These are phyloP conservation scores for Aurantiochytrium sp. DNA, from an alignment of 108 stramenopile species.

Conservation along the genomic window DNA sequence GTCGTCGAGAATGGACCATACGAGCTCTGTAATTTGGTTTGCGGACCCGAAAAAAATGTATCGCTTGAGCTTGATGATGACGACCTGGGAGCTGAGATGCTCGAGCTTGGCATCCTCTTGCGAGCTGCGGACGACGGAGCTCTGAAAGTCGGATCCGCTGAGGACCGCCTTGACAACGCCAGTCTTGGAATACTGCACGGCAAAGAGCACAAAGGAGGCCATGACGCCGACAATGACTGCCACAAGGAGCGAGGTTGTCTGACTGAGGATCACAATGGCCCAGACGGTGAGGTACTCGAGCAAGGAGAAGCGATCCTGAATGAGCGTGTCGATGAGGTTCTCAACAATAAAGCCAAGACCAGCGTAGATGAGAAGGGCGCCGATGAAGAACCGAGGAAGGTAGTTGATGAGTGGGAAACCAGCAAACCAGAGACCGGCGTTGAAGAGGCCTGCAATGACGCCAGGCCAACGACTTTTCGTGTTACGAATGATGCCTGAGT, in stretches of 20 bases:
- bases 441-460: not conserved
- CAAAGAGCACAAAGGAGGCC: slow-evolving; percentile 6
- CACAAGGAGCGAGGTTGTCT: not conserved
- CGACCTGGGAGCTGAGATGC: slow-evolving; percentile 12
- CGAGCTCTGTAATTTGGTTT: not conserved
- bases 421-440: not conserved
- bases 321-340: not conserved
- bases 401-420: slow-evolving; percentile 17
- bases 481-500: not conserved
- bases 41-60: slow-evolving; percentile 9
- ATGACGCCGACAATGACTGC: slow-evolving; percentile 8
- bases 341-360: not conserved
- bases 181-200: not conserved
- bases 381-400: not conserved
- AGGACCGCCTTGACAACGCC: not conserved
- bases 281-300: not conserved
- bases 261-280: not conserved
- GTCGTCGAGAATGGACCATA: not conserved
- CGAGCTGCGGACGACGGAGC: not conserved
- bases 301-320: not conserved
- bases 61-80: slow-evolving; percentile 8
- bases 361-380: not conserved
- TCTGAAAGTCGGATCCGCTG: not conserved
- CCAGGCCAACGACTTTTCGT: not conserved
- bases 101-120: slow-evolving; percentile 17